Base-by-base conservation (phyloP, 2,329 filamentous ascomycete genomes). In the Cadophora sp. region DNA sequence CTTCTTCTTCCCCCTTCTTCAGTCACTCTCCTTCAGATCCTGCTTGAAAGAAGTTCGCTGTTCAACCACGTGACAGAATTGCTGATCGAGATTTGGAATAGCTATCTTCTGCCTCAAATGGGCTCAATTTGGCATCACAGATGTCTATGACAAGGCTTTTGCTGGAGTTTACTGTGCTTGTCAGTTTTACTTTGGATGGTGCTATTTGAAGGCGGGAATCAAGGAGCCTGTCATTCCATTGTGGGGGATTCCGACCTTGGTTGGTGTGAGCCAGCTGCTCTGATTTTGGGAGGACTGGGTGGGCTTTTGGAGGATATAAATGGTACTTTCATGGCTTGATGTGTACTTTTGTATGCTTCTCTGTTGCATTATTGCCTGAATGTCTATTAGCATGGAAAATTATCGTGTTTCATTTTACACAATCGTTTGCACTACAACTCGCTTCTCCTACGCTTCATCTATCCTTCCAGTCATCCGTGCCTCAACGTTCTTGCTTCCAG, bases 101-200 rank as follows among this genome's bases (percentile, higher is more conserved):
- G 69, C 59, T 12, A 64, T 69, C 24, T 68, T 67, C 48, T 68
- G 59, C 27, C 8, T 66, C 43, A 71, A 71, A 59, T 71, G 70
- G 70, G 70, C 70, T 14, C 68, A 68, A 46, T 50, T 46, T 40
- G 70, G 70, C 6, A 24, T 69, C 4, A 66, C 51, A 9, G 65
- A 65, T 55, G 6, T n/a, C 1, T 69, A 71, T 46, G 70, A 71
- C 31, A 68, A 69, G 34, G 56, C 64, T 19, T 65, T 69, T 59
- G 51, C 68, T 16, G 60, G 22, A 0, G 22, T 58, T 12, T 68
- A 66, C 34, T 62, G 56, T 22, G 65, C 40, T 43, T 26, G 37
- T 1, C 64, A 68, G 48, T 14, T 65, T 7, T 68, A 56, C 19
- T 67, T 66, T 40, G 68, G 70, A 4, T 66, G 48, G 40, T 37